Evolutionary conservation across 495 filamentous ascomycete genomes (phyloP).

Genomic region (Hypoxylon rickii): DNA sequence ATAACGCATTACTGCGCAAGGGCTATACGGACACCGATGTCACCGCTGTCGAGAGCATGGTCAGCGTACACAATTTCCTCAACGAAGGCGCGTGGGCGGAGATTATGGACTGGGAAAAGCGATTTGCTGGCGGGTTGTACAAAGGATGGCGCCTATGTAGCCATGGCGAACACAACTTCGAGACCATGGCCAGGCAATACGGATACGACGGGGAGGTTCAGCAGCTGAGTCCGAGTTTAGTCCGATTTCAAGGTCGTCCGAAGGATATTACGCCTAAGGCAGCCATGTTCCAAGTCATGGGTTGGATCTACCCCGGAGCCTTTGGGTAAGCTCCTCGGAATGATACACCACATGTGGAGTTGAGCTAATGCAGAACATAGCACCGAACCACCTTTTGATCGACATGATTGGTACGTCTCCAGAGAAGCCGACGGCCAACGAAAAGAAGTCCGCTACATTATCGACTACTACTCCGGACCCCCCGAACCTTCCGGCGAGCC

Average conservation of each 20-base stretch:
- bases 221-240: constrained; percentile 63
- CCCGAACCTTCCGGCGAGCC: constrained; percentile 89
- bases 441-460: constrained; percentile 90
- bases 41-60: constrained; percentile 95
- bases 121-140: constrained; percentile 72
- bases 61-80: constrained; percentile 94
- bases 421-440: constrained; percentile 62
- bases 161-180: constrained; percentile 66
- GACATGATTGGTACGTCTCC: constrained; percentile 94
- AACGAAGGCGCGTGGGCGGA: constrained; percentile 97
- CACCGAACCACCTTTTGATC: constrained; percentile 88
- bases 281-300: constrained; percentile 74
- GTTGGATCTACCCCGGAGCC: constrained; percentile 74
- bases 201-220: constrained; percentile 45
- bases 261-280: constrained; percentile 91
- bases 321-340: constrained; percentile 67
- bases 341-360: background rate
- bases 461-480: constrained; percentile 92
- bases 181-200: constrained; percentile 39
- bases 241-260: constrained; percentile 87
- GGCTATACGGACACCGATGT: constrained; percentile 92
- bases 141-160: constrained; percentile 76
- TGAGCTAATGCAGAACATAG: constrained; percentile 44
- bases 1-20: constrained; percentile 94
- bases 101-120: constrained; percentile 87